Conservation (phyloP, 192 early-diverging fungal genomes). For the Rhizophagus clarus region DNA sequence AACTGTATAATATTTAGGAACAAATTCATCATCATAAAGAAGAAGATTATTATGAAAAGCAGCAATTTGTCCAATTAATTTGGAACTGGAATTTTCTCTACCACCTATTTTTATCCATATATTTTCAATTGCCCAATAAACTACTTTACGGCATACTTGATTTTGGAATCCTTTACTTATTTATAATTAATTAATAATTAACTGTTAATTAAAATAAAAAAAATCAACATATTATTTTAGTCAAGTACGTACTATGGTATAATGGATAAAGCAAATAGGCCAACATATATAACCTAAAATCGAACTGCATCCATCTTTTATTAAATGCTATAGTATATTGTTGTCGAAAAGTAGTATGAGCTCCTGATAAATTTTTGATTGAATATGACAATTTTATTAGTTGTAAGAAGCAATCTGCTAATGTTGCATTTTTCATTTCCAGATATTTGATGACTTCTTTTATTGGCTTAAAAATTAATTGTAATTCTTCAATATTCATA, state of each 20-base stretch:
- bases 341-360: neutral
- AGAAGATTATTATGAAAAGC: neutral
- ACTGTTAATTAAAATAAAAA: neutral
- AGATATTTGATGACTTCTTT: neutral
- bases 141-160: neutral
- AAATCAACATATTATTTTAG: neutral
- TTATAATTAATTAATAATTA: neutral
- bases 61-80: neutral
- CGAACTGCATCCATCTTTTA: neutral
- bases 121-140: neutral
- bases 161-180: neutral
- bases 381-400: constrained; percentile 1
- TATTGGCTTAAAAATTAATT: neutral
- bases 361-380: neutral
- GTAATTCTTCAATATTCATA: neutral
- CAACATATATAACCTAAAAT: neutral
- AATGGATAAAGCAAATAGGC: neutral
- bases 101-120: neutral
- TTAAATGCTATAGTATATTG: neutral
- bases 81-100: neutral
- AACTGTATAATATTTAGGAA: neutral
- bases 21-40: neutral
- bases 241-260: neutral
- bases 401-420: neutral
- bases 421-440: neutral